Conservation (phyloP, 139 green algal species). For the Zygnema circumcarinatum region DNA sequence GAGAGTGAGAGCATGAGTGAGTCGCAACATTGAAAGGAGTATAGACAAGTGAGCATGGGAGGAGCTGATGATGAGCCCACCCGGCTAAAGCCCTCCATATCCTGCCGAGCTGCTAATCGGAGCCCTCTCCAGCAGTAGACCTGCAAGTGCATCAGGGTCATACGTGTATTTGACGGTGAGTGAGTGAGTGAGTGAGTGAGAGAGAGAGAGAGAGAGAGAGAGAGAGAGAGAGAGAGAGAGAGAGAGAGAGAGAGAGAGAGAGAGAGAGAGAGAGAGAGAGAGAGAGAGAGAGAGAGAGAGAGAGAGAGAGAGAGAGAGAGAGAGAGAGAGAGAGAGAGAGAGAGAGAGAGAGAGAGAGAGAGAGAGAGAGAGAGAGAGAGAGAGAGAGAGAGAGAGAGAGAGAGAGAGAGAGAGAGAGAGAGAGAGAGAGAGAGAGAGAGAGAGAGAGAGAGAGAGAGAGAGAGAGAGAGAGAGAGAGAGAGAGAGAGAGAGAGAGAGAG, state of each 20-base stretch:
- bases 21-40: background rate
- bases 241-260: background rate
- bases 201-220: background rate
- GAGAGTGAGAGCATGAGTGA: background rate
- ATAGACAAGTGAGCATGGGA: background rate
- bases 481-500: too few species aligned
- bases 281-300: background rate
- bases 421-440: too few species aligned
- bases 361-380: too few species aligned
- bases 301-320: background rate
- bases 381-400: too few species aligned
- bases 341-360: too few species aligned
- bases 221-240: background rate
- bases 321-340: too few species aligned
- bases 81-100: conserved; percentile 40
- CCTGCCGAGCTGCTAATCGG: conserved; percentile 14
- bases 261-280: background rate
- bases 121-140: conserved; percentile 37
- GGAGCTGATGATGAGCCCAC: conserved; percentile 1
- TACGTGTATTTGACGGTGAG: too few species aligned
- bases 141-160: too few species aligned
- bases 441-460: too few species aligned
- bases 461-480: too few species aligned
- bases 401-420: too few species aligned
- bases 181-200: too few species aligned